These are phyloP conservation scores for Populus nigra DNA, from an alignment of 345 rosid species.

Conservation along the genomic window DNA sequence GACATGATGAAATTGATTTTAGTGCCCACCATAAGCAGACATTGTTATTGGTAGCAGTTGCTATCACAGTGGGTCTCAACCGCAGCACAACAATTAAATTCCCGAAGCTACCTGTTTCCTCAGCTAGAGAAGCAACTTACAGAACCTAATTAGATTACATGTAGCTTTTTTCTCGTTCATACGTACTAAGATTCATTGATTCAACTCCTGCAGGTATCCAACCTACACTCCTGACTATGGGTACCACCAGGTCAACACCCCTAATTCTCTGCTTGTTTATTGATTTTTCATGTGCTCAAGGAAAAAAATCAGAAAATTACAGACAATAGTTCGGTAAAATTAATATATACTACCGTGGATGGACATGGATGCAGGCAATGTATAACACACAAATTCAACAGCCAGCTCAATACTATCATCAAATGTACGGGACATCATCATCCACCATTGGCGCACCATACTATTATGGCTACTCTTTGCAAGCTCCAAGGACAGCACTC, in stretches of 20 bases:
- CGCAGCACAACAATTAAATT: slow-evolving; percentile 9
- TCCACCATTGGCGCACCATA: slow-evolving; percentile 43
- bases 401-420: slow-evolving; percentile 57
- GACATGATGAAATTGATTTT: no score
- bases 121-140: slow-evolving; percentile 3
- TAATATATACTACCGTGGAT: neutral
- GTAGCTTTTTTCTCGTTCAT: neutral
- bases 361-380: slow-evolving; percentile 41
- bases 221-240: slow-evolving; percentile 69
- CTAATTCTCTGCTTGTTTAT: neutral
- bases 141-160: neutral
- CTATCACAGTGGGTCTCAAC: slow-evolving; percentile 24
- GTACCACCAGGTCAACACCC: slow-evolving; percentile 57
- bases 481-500: slow-evolving; percentile 53
- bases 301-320: neutral
- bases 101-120: slow-evolving; percentile 7
- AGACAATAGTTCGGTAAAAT: neutral
- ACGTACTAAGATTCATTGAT: slow-evolving; percentile 19
- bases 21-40: neutral
- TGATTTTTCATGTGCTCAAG: no score
- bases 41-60: slow-evolving; percentile 15
- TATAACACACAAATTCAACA: slow-evolving; percentile 69
- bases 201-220: slow-evolving; percentile 54
- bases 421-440: slow-evolving; percentile 53
- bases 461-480: slow-evolving; percentile 67